A percentile compares a stretch with the other conserved stretches of the same genome.
Conservation (phyloP, 2,329 filamentous ascomycete species). For the Ilyonectria sp. region DNA sequence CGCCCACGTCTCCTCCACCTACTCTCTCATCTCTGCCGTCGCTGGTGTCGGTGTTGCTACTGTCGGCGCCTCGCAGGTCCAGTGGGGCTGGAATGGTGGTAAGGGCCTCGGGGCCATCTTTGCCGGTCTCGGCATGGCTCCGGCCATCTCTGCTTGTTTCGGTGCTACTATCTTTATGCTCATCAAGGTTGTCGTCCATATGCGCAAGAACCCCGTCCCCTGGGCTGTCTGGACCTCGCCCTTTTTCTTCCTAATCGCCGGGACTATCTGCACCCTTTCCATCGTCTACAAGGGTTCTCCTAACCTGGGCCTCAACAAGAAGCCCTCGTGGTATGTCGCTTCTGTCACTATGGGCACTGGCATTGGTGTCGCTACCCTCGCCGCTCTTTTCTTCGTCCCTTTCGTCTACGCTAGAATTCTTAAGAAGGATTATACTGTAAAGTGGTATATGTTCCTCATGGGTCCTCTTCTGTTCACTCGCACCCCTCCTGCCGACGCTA, state of each 20-base stretch:
- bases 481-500: constrained; percentile 65
- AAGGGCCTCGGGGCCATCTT: constrained; percentile 80
- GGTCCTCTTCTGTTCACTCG: constrained; percentile 78
- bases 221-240: constrained; percentile 83
- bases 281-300: constrained; percentile 88
- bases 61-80: constrained; percentile 72
- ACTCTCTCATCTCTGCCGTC: constrained; percentile 79
- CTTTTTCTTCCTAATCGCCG: constrained; percentile 84
- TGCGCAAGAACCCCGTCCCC: constrained; percentile 78
- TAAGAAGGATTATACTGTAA: constrained; percentile 76
- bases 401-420: constrained; percentile 77
- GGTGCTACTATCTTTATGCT: constrained; percentile 78
- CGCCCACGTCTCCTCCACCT: constrained; percentile 81
- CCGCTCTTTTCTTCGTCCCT: constrained; percentile 81
- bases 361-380: constrained; percentile 70
- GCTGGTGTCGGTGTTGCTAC: constrained; percentile 80
- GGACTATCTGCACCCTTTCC: constrained; percentile 81
- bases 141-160: constrained; percentile 76
- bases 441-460: constrained; percentile 73
- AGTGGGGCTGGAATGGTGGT: constrained; percentile 79
- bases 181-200: constrained; percentile 76
- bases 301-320: constrained; percentile 52
- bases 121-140: constrained; percentile 79
- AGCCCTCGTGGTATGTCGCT: constrained; percentile 77
- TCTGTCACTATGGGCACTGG: constrained; percentile 77